Evolutionary conservation across 805 yeast species (phyloP), one percentile per base, ranked within the genome.

Genomic region (Clavispora vitiphila): DNA sequence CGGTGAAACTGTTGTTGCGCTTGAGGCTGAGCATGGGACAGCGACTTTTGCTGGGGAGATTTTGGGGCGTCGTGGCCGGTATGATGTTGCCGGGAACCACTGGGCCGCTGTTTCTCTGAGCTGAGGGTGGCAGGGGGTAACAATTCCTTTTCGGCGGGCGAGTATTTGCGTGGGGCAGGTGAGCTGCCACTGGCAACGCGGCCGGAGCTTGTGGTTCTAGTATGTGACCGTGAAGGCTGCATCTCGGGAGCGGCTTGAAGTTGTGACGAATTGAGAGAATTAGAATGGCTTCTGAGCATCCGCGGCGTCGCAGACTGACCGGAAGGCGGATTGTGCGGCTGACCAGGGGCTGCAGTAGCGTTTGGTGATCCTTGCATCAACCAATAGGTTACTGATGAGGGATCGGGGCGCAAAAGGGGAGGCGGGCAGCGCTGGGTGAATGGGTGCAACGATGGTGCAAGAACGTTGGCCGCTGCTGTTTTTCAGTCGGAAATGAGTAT

Each of bases 291-390:
- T 50, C 84, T 69, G 37, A 81, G 61, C 86, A 81, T 81, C 50
- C 86, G 63, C 8, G 86, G 85, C 1, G 87, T 81, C 2, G 86
- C 86, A 2, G 84, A 85, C 12, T 62, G 71, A 21, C 39, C 39
- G 23, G 46, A 25, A 12, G 34, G 14, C 24, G 11, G 34, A 11
- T 14, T 11, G 5, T 35, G 23, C 15, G 31, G 14, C 31, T 19
- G 32, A 16, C 15, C 20, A 29, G 32, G 19, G 32, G 32, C 20
- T 16, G 32, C 32, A 9, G 32, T 15, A 29, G 16, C 19, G 32
- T 29, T 29, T 16, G 6, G 32, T 15, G 20, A 16, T 6, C 32
- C 20, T 29, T 16, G 32, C 32, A 16, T 29, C 32, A 16, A 16
- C 32, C 32, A 15, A n/a, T 19, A 9, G 30, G 16, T 12, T 16